Percentiles rank a stretch among this genome's conserved stretches.
These are phyloP conservation scores for Penicillium sp. DNA, from an alignment of 2,329 filamentous ascomycete species.

Conservation along the genomic window DNA sequence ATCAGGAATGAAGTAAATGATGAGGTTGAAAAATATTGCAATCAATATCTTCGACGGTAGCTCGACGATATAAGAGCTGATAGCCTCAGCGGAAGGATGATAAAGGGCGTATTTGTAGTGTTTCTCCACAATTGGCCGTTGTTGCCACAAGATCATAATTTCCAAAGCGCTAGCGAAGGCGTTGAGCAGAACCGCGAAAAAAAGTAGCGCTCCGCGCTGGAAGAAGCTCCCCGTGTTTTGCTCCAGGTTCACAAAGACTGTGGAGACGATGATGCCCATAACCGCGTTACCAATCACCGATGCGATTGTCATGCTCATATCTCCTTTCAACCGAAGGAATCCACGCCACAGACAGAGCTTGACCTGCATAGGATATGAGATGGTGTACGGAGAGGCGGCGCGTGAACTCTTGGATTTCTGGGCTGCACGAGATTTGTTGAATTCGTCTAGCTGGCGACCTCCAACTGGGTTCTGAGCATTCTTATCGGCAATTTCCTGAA, in stretches of 20 bases:
- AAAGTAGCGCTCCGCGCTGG: conserved; percentile 73
- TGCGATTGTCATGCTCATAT: conserved; percentile 70
- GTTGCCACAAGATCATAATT: conserved; percentile 82
- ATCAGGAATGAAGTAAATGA: conserved; percentile 85
- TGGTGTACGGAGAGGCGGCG: conserved; percentile 73
- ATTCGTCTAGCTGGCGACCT: conserved; percentile 37
- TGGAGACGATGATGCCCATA: conserved; percentile 74
- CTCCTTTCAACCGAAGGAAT: conserved; percentile 70
- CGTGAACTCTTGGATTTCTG: conserved; percentile 51
- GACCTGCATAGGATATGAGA: conserved; percentile 75
- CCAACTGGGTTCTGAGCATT: conserved; percentile 34
- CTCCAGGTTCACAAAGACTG: conserved; percentile 76
- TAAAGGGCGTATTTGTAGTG: conserved; percentile 84
- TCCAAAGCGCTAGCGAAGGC: conserved; percentile 65
- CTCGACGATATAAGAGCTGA: conserved; percentile 79
- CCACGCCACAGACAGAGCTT: conserved; percentile 77
- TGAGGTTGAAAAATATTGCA: conserved; percentile 72
- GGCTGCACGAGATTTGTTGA: conserved; percentile 39
- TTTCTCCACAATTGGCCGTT: conserved; percentile 91
- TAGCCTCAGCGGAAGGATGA: conserved; percentile 83
- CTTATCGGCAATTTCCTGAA: conserved; percentile 43
- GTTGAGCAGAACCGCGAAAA: conserved; percentile 84
- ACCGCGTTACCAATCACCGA: conserved; percentile 65
- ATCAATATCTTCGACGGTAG: conserved; percentile 81
- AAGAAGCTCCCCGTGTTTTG: conserved; percentile 70